Base-by-base conservation (phyloP, 2,329 filamentous ascomycete species). In the Nemania sp. region DNA sequence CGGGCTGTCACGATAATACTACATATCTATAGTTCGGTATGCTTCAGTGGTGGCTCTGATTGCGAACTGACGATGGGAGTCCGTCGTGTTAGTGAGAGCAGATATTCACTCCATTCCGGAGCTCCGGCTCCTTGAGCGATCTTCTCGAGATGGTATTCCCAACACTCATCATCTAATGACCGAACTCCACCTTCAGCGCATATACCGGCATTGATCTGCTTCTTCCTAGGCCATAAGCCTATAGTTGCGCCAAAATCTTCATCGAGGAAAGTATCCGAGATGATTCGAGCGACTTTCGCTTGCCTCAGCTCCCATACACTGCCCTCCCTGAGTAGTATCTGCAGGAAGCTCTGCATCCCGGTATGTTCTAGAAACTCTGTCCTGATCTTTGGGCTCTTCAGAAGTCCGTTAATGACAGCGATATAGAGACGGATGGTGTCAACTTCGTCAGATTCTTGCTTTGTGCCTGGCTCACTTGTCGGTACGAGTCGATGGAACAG, bases 231-330 rank as follows among this genome's bases (percentile, higher is more conserved):
- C 82, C 82, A 87, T 57, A 81, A 70, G 0, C 82, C 81, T 15
- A 78, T 59, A 20, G 73, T 72, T 2, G 84, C 84, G 34, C 84
- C 83, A 77, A 86, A 84, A 52, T 80, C 77, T 57, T 80, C 77
- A 63, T 89, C 85, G n/a, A 89, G 72, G 64, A 88, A 89, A 55
- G 78, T 84, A 64, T 89, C 86, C 28, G 81, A 75, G 23, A 86
- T 76, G 51, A 88, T 74, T 55, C 83, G 75, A 1, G 79, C 82
- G 20, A 80, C 78, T 63, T 80, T 82, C 53, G 75, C 76, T 64
- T 80, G 76, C 5, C 80, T 77, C 1, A 71, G 65, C 12, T 76
- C 76, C 73, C 83, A 82, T 22, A 75, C 73, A 4, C 72, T 68
- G n/a, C 72, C 75, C 20, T 76, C 70, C 7, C 72, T 74, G 3